phyloP scores from a whole-genome alignment of 2,329 filamentous ascomycete species.

The Cordyceps tenuipes region DNA sequence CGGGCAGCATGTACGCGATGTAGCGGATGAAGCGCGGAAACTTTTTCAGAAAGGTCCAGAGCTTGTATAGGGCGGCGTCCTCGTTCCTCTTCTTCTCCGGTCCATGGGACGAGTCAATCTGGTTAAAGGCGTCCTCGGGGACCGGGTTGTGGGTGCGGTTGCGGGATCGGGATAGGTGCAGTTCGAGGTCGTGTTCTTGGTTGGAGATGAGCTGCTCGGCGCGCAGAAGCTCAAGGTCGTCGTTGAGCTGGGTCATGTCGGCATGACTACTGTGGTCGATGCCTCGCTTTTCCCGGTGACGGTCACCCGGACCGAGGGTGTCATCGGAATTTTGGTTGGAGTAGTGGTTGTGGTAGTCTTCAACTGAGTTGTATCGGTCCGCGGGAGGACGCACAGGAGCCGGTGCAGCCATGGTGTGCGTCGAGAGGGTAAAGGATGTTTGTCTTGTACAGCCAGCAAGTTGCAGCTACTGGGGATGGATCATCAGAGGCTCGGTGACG shows the following conservation, averaged over 20 bases:
- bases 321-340: slow-evolving; percentile 21
- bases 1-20: slow-evolving; percentile 39
- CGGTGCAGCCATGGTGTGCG: slow-evolving; percentile 7
- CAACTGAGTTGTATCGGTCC: slow-evolving; percentile 10
- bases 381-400: slow-evolving; percentile 5
- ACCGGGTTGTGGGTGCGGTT: slow-evolving; percentile 27
- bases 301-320: slow-evolving; percentile 19
- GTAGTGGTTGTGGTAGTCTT: slow-evolving; percentile 19
- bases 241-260: slow-evolving; percentile 32
- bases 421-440: not conserved
- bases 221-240: slow-evolving; percentile 42
- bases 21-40: slow-evolving; percentile 44
- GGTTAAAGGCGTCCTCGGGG: slow-evolving; percentile 40
- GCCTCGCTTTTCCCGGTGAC: slow-evolving; percentile 9
- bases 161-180: slow-evolving; percentile 19
- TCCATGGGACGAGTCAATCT: slow-evolving; percentile 17
- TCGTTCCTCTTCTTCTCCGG: slow-evolving; percentile 23
- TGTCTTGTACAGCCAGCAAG: not conserved
- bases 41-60: slow-evolving; percentile 38
- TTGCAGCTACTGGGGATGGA: not conserved
- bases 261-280: slow-evolving; percentile 23
- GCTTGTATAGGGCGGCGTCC: slow-evolving; percentile 28
- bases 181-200: slow-evolving; percentile 29
- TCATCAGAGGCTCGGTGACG: not conserved
- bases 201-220: slow-evolving; percentile 38